Base-by-base conservation (phyloP, 805 yeast species). In the Vanderwaltozyma polyspora region DNA sequence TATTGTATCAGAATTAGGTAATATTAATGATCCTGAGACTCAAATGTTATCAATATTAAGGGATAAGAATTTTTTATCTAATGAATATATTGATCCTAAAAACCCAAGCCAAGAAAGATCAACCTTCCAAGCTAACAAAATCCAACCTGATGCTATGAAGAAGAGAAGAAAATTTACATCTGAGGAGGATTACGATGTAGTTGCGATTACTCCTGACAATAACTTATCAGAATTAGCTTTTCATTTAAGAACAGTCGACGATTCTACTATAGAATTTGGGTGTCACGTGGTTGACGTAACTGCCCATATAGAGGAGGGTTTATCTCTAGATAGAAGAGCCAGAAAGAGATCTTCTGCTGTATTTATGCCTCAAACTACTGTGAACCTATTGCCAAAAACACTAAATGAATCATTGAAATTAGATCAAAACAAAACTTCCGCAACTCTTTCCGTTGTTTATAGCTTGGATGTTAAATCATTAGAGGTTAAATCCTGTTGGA, bases 281-380 rank as follows among this genome's bases (percentile, higher is more conserved):
- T 76, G 87, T 51, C 97, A 91, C 56, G 73, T 81, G 30, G 67
- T 81, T 22, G 98, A 91, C 60, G 76, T 80, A 4, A 67, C 93
- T 3, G 74, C 75, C 29, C 83, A 66, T 45, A 59, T 89, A 34
- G 74, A 71, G 44, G 79, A 74, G 27, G 89, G 86, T 12, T 74
- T 94, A 0, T 61, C 74, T 8, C 63, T 89, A 40, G 98, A 91
- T 51, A 76, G 87, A 41, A 86, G 89, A 54, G 81, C 94, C 1
- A 82, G 84, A 59, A 86, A 84, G 62, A 72, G 97, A 54, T 85
- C 93, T 1, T 74, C 89, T 4, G 76, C 95, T 6, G 96, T 89
- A 3, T 81, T 78, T 50, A 68, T 87, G 56, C 91, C 93, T 11
- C 95, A 87, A 53, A 66, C 70, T 19, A 71, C 76, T 29, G 69